Evolutionary conservation across 1,284 basidiomycete genomes (phyloP).

Genomic region (Grifola frondosa): DNA sequence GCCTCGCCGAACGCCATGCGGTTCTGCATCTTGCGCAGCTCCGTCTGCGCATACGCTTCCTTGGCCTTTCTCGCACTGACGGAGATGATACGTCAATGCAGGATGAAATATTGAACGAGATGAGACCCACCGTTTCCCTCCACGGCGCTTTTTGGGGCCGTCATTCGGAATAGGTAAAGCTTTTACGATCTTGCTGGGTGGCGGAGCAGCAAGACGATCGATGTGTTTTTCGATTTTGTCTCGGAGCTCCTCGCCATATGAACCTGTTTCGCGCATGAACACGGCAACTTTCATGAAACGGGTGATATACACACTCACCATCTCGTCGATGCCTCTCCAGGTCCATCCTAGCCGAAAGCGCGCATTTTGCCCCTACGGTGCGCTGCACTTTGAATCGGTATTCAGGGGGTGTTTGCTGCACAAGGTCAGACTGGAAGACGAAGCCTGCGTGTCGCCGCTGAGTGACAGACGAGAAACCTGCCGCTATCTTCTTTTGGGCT

Average conservation of each 20-base stretch:
- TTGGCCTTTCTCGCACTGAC: constrained; percentile 91
- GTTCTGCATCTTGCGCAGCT: constrained; percentile 95
- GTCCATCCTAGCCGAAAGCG: constrained; percentile 92
- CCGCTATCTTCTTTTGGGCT: constrained; percentile 87
- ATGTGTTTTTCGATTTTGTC: constrained; percentile 91
- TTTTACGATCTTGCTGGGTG: constrained; percentile 91
- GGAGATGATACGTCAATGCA: background rate
- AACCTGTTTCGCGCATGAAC: constrained; percentile 44
- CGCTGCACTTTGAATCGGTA: constrained; percentile 92
- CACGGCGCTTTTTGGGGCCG: constrained; percentile 92
- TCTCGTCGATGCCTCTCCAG: constrained; percentile 76
- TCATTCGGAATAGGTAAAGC: constrained; percentile 96
- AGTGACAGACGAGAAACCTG: constrained; percentile 78
- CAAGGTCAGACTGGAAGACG: constrained; percentile 89
- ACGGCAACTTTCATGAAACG: background rate
- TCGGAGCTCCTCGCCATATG: constrained; percentile 78
- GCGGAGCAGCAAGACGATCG: constrained; percentile 90
- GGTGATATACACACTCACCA: constrained; percentile 45
- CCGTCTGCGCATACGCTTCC: constrained; percentile 95
- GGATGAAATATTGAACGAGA: background rate
- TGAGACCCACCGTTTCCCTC: constrained; percentile 83
- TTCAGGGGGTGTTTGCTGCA: constrained; percentile 86
- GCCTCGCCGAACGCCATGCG: constrained; percentile 94
- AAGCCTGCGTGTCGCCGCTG: constrained; percentile 96
- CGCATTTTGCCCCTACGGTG: constrained; percentile 90